Conservation (phyloP, 2,329 filamentous ascomycete genomes). For the Tolypocladium capitatum region DNA sequence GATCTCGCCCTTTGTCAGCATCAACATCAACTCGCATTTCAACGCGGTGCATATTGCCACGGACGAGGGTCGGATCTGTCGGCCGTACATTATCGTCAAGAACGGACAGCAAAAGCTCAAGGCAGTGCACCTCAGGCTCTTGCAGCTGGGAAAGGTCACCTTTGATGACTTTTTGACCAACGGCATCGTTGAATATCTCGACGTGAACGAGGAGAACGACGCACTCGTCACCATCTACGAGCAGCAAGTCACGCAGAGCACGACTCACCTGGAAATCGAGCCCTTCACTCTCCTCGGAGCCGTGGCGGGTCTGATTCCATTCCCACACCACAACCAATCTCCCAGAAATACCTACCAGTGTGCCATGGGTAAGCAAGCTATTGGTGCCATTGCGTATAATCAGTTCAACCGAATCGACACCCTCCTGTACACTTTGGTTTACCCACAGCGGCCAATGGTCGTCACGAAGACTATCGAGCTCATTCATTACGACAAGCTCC, state of each 20-base stretch:
- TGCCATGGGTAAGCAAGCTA: conserved; percentile 99
- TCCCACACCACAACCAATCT: conserved; percentile 97
- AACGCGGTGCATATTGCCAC: conserved; percentile 89
- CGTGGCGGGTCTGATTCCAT: conserved; percentile 91
- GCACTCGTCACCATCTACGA: conserved; percentile 87
- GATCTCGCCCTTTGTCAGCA: conserved; percentile 91
- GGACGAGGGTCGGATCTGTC: conserved; percentile 91
- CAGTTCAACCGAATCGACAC: conserved; percentile 97
- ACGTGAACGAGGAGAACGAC: conserved; percentile 98
- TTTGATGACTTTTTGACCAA: conserved; percentile 91
- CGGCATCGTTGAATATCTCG: conserved; percentile 89
- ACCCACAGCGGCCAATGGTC: conserved; percentile 94
- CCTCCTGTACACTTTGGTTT: conserved; percentile 89
- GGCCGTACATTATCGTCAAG: conserved; percentile 90
- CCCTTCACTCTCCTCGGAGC: conserved; percentile 94
- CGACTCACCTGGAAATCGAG: conserved; percentile 94
- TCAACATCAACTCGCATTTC: conserved; percentile 90
- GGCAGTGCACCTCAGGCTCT: conserved; percentile 60
- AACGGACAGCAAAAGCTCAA: conserved; percentile 73
- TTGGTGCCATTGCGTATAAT: conserved; percentile 95
- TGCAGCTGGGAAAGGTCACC: conserved; percentile 71
- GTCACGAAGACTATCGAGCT: conserved; percentile 95
- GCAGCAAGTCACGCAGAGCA: conserved; percentile 64
- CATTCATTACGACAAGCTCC: conserved; percentile 92
- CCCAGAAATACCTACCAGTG: conserved; percentile 98